Evolutionary conservation across 2,329 filamentous ascomycete genomes (phyloP), one percentile per base, ranked within the genome.

Genomic region (Verticillium tricorpus): DNA sequence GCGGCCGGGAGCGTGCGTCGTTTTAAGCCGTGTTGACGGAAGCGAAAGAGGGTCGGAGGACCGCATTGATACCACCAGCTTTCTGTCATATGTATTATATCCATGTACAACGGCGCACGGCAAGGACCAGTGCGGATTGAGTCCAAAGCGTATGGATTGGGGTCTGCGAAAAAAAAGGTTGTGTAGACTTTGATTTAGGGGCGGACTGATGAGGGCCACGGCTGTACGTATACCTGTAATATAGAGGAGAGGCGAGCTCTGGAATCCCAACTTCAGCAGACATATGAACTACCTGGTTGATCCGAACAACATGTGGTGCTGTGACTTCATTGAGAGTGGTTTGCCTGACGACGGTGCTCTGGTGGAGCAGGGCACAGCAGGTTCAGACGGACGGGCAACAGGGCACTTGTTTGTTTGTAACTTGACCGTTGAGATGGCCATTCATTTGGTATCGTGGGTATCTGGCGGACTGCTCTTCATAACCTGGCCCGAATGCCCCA

Each of bases 21-120:
- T 62, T 60, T 35, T 60, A 62, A 59, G 17, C 22, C 3, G 45
- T 22, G 11, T 50, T 12, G 9, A 50, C 45, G 11, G 19, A n/a
- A 28, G 57, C 31, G n/a, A 19, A 28, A 52, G 9, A 58, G 17
- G 56, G 19, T 19, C n/a, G 52, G 35, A 35, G 37, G 25, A 32
- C 22, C 52, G 52, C 34, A 35, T 32, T 57, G 55, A 57, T 57
- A 57, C 55, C 55, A 57, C 45, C 45, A 50, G 45, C 45, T 50
- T 50, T 50, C 45, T 50, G 45, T 50, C 45, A 50, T 50, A 50
- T 50, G 45, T 50, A 50, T 50, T 50, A 50, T 50, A 50, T 50
- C 45, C 45, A 50, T 50, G 45, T 50, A 50, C 45, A 50, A 50
- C 45, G 45, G 19, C 45, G 45, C 45, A 50, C 45, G 45, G 45